Evolutionary conservation across 371 early-diverging fungal genomes (phyloP), one percentile per base, ranked within the genome.

Genomic region (Encephalitozoon hellem): DNA sequence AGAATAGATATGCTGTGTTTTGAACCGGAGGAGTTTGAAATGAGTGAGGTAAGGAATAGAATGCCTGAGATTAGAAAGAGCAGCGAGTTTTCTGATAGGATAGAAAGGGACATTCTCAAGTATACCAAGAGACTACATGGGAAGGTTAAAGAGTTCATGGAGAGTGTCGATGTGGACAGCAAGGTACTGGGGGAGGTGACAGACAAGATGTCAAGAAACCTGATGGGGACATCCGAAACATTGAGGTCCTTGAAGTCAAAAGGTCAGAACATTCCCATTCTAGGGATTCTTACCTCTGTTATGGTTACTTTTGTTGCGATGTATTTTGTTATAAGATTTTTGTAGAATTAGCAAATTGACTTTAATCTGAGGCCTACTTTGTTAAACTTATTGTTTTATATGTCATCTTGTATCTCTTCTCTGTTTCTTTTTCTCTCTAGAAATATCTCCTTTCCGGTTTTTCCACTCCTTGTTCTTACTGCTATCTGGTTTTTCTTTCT

Each of bases 271-370:
- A 34, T 49, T 25, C 28, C 41, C 8, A 23, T 8, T 1, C 9
- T 72, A 5, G 23, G 32, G 18, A 25, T 65, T 25, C 25, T 72
- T 18, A 18, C 64, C 23, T 72, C 43, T 32, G 47, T 25, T 0
- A n/a, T 65, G 28, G 21, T 23, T 25, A 12, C 51, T 12, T 72
- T 72, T 52, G 21, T 72, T 51, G 28, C 28, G 32, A 43, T 72
- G 52, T 72, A 72, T 18, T 65, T 72, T 25, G 21, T 72, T n/a
- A 65, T 72, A 65, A 72, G 73, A 49, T 72, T 72, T 72, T 15
- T 72, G 38, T 72, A 72, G 59, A 59, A 28, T 28, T 8, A 2
- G 6, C 34, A 34, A 34, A 28, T 28, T 26, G 15, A 28, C 23
- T 23, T 28, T 54, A 18, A 59, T 53, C 23, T 9, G 26, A 53